These are phyloP conservation scores for Gypsophila paniculata DNA, from an alignment of 179 eudicot species.

Conservation along the genomic window DNA sequence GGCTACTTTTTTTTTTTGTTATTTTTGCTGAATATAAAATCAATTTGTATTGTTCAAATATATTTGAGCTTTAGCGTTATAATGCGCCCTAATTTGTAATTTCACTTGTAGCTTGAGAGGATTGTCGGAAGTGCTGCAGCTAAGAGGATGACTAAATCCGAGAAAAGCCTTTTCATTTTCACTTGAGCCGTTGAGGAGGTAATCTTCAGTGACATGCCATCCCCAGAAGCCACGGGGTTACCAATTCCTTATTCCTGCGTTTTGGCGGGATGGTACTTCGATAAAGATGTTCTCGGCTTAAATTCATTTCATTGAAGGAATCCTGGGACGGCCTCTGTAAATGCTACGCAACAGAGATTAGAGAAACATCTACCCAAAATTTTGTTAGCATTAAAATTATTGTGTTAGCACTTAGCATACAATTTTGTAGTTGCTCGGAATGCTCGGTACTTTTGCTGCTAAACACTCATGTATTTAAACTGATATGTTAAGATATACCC, in stretches of 20 bases:
- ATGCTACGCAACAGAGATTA: not conserved
- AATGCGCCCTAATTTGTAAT: not conserved
- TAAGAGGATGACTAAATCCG: slow-evolving; percentile 69
- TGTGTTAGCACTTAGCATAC: no score
- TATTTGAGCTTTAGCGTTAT: not conserved
- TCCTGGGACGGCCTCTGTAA: no score
- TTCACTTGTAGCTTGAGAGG: slow-evolving; percentile 60
- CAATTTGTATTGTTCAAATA: not conserved
- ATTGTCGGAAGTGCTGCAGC: slow-evolving; percentile 75
- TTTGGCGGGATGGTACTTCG: not conserved
- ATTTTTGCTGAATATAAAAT: not conserved
- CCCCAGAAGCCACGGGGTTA: not conserved
- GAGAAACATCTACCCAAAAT: not conserved
- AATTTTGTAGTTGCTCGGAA: no score
- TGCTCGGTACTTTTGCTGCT: no score
- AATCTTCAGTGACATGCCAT: not conserved
- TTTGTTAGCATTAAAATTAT: not conserved
- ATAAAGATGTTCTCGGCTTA: not conserved
- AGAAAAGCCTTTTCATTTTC: slow-evolving; percentile 60
- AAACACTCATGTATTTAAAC: no score
- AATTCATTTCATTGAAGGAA: no score
- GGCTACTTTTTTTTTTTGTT: not conserved
- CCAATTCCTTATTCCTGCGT: not conserved
- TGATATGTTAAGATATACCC: no score
- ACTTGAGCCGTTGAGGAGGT: slow-evolving; percentile 28